Percentiles rank a stretch among this genome's conserved stretches.
Evolutionary conservation across 2,329 filamentous ascomycete genomes (phyloP).

Genomic region (Apiospora rasikravindrae): DNA sequence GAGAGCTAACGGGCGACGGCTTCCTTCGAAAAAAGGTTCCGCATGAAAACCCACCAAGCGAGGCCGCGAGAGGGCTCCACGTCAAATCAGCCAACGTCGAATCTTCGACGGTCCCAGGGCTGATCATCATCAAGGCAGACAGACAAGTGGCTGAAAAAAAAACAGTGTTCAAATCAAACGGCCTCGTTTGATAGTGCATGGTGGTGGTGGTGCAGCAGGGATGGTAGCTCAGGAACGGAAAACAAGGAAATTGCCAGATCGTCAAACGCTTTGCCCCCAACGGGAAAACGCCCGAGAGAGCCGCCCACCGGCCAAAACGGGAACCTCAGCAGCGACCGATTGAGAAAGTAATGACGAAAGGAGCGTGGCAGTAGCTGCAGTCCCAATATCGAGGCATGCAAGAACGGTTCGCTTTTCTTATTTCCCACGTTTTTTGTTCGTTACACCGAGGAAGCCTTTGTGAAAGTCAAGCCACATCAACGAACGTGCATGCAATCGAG

Average conservation of each 20-base stretch:
- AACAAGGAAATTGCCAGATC: slow-evolving; percentile 13
- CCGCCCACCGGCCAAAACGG: not conserved
- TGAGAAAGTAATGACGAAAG: not conserved
- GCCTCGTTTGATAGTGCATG: not conserved
- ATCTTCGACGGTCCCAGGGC: not conserved
- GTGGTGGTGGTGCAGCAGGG: not conserved
- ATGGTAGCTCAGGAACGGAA: slow-evolving; percentile 1
- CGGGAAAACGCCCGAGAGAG: not conserved
- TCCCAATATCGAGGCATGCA: not conserved
- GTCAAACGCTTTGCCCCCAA: not conserved
- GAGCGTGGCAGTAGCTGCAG: not conserved
- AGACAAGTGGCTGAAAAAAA: not conserved
- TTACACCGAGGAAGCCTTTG: not conserved
- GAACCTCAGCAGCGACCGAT: not conserved
- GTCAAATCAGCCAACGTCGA: slow-evolving; percentile 1
- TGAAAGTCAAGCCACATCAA: not conserved
- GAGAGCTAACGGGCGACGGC: not conserved
- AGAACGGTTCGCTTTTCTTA: not conserved
- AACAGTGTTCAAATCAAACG: not conserved
- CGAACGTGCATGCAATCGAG: not conserved
- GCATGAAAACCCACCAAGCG: not conserved
- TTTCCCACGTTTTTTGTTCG: not conserved
- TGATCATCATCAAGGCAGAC: slow-evolving; percentile 2
- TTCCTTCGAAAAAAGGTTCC: not conserved
- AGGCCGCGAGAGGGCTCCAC: not conserved